Conservation (phyloP, 768 basidiomycete genomes). For the Amanita polypyramis region DNA sequence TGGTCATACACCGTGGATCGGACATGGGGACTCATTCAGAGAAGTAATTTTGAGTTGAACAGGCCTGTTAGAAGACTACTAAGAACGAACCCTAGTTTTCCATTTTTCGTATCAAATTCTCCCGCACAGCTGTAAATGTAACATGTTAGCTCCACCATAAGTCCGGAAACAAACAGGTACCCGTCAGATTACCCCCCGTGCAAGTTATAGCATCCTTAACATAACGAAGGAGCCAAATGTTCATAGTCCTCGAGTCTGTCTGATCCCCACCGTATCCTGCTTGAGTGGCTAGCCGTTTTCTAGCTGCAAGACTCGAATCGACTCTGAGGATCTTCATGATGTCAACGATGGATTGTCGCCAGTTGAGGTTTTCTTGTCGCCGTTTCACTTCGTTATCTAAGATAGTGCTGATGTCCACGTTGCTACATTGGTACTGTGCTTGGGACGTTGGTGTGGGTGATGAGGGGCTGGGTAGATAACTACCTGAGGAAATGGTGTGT, state of each 20-base stretch:
- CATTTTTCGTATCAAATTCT: neutral
- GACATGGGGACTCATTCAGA: slow-evolving; percentile 14
- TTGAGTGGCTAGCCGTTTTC: neutral
- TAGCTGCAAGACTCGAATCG: neutral
- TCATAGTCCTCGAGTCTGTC: neutral
- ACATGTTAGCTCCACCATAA: neutral
- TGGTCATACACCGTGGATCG: slow-evolving; percentile 22
- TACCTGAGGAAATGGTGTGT: neutral
- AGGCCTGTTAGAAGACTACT: too few species aligned
- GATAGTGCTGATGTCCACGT: neutral
- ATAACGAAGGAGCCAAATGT: neutral
- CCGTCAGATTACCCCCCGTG: neutral
- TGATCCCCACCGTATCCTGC: neutral
- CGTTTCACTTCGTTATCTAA: neutral
- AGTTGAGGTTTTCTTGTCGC: neutral
- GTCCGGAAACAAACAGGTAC: neutral
- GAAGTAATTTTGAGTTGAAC: slow-evolving; percentile 16
- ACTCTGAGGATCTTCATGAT: slow-evolving; percentile 1
- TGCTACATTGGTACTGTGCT: neutral
- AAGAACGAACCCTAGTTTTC: neutral
- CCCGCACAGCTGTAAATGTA: neutral
- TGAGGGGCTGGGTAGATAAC: neutral
- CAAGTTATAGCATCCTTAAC: neutral
- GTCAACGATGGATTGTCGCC: slow-evolving; percentile 4
- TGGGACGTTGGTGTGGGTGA: neutral